These are phyloP conservation scores for Sclerotinia borealis DNA, from an alignment of 2,329 filamentous ascomycete genomes.

Conservation along the genomic window DNA sequence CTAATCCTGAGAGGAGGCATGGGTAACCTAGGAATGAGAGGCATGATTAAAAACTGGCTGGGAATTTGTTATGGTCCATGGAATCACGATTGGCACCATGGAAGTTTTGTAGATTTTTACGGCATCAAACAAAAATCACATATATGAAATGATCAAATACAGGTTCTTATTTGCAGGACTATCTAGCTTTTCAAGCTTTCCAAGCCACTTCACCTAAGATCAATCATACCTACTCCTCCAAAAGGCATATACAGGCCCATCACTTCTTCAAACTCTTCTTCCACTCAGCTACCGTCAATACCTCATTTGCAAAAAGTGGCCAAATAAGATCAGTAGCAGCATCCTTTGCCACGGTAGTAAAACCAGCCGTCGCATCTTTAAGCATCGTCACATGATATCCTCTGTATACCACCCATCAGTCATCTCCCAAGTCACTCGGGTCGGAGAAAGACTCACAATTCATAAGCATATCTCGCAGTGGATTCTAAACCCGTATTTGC, in stretches of 20 bases:
- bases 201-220: background rate
- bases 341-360: conserved; percentile 20
- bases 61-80: conserved; percentile 20
- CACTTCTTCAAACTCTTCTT: conserved; percentile 16
- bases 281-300: conserved; percentile 26
- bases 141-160: background rate
- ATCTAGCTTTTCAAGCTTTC: background rate
- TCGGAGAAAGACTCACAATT: conserved; percentile 20
- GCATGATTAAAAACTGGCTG: conserved; percentile 22
- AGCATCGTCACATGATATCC: conserved; percentile 28
- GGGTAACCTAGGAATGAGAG: conserved; percentile 18
- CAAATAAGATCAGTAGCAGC: conserved; percentile 28
- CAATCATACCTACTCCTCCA: background rate
- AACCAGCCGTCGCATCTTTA: conserved; percentile 28
- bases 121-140: background rate
- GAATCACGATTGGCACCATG: conserved; percentile 15
- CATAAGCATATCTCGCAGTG: conserved; percentile 34
- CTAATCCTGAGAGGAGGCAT: conserved; percentile 18
- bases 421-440: background rate
- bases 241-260: background rate
- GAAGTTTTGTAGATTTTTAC: conserved; percentile 1
- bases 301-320: conserved; percentile 27
- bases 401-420: conserved; percentile 12
- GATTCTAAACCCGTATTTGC: conserved; percentile 34
- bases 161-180: background rate